Base-by-base conservation (phyloP, 2,329 filamentous ascomycete species). In the Sporothrix sp. region DNA sequence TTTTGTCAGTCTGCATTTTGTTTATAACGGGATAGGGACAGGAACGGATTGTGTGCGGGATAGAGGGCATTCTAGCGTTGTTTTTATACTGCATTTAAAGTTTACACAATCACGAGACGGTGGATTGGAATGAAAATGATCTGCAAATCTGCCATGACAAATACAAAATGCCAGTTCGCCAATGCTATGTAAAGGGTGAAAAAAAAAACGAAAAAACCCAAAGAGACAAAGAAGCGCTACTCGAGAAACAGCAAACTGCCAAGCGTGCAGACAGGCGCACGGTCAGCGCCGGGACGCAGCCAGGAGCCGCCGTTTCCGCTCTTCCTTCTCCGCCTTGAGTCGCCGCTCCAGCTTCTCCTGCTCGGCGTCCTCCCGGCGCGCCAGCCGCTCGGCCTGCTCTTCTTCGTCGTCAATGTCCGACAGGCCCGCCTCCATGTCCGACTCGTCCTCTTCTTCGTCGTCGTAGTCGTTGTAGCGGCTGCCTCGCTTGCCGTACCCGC, bases 331-430 rank as follows among this genome's bases (percentile, higher is more conserved):
- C 2, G 71, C 70, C 66, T 78, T 84, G 52, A 79, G 72, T 48
- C 66, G 68, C 60, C 71, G 75, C 64, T 85, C 83, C 37, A 84
- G 73, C 3, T 71, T 72, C 58, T 84, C 68, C 53, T 84, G 80
- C 57, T 78, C 70, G 16, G 76, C 70, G 58, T 90, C 86, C 62
- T 90, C 86, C 42, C 74, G 73, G 39, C 76, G 77, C 21, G 84
- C 86, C 50, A 75, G 71, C 27, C 69, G 66, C 53, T 82, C 75
- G 2, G 85, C 83, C 45, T 69, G 62, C 42, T 72, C 69, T 63
- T 91, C 86, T 63, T 91, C 86, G 32, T 75, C 69, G 54, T 88
- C 84, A 48, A 90, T 78, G 58, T 89, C 85, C 54, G 82, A 82
- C 33, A 84, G 63, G 30, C 84, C 84, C 2, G 84, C 86, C 63